Base-by-base conservation (phyloP, 768 basidiomycete genomes). In the Boletellus ananas region DNA sequence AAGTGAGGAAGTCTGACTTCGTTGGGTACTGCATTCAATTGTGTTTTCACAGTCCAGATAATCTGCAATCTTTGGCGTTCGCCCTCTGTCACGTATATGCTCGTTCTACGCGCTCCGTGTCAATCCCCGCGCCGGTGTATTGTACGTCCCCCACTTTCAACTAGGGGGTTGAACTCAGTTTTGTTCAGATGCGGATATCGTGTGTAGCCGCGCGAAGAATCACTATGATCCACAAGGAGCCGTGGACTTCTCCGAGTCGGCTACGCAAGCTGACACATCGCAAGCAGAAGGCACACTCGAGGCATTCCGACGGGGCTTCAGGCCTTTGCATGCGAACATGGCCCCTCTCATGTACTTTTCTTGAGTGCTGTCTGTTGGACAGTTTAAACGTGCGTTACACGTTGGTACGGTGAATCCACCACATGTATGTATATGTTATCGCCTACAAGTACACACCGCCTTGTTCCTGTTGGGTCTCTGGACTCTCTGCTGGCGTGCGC, bases 61-160 rank as follows among this genome's bases (percentile, higher is more conserved):
- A 79, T 14, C 66, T 92, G 36, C 90, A 92, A 57, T 75, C 78
- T 0, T 63, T 84, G 3, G 83, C 88, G 0, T 91, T 86, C 45
- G 83, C 87, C 0, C 72, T 93, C 0, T 89, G 87, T 59, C 87
- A 93, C 41, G 82, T 89, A 0, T 92, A 89, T 55, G 86, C 88
- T 1, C 79, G 88, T 3, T 81, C 87, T 10, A 90, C 87, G 3
- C 81, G 88, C 20, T 86, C 87, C 0, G 88, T 90, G 1, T 90
- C 88, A 0, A 89, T 90, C 43, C 88, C 88, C 0, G 88, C 87
- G 0, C 88, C 88, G 0, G 87, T 90, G 0, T 90, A 90, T 57
- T 90, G 87, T 89, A 59, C 59, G 83, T 6, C 10, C 2, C 33
- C 43, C 14, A 12, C 21, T 2, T 47, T 16, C 25, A 46, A 36